Conservation (phyloP, 495 filamentous ascomycete genomes). For the Penicillium waksmanii region DNA sequence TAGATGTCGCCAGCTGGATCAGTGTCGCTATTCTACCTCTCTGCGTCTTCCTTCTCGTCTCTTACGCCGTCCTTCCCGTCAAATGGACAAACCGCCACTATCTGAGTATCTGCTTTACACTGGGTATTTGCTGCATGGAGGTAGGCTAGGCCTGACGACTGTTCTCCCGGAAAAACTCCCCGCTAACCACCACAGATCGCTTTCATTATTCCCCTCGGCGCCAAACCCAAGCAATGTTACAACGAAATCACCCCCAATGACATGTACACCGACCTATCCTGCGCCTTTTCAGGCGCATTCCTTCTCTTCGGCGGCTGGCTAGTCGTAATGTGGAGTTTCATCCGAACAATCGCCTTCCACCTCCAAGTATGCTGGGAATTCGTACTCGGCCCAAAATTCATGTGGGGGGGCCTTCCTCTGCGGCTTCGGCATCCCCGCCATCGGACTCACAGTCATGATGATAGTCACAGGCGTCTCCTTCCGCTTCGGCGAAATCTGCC, state of each 20-base stretch:
- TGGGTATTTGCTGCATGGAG: constrained; percentile 75
- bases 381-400: constrained; percentile 84
- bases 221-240: constrained; percentile 79
- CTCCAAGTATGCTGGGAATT: constrained; percentile 98
- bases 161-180: background rate
- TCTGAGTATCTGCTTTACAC: constrained; percentile 80
- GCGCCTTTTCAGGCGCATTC: constrained; percentile 86
- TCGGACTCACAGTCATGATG: constrained; percentile 73
- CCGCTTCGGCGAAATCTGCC: constrained; percentile 87
- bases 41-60: constrained; percentile 76
- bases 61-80: constrained; percentile 81
- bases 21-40: constrained; percentile 74
- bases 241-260: constrained; percentile 92
- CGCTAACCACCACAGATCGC: constrained; percentile 46
- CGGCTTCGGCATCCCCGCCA: constrained; percentile 81
- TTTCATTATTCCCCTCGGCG: constrained; percentile 88
- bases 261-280: constrained; percentile 80
- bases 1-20: constrained; percentile 72
- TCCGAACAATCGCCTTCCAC: constrained; percentile 89
- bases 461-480: constrained; percentile 91
- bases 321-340: constrained; percentile 83
- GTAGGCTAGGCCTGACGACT: constrained; percentile 49
- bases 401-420: constrained; percentile 77
- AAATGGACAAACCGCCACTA: constrained; percentile 93
- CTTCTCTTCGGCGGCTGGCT: constrained; percentile 83